Evolutionary conservation across 768 basidiomycete species (phyloP), one percentile per base, ranked within the genome.

Genomic region (Cystoderma amianthinum): DNA sequence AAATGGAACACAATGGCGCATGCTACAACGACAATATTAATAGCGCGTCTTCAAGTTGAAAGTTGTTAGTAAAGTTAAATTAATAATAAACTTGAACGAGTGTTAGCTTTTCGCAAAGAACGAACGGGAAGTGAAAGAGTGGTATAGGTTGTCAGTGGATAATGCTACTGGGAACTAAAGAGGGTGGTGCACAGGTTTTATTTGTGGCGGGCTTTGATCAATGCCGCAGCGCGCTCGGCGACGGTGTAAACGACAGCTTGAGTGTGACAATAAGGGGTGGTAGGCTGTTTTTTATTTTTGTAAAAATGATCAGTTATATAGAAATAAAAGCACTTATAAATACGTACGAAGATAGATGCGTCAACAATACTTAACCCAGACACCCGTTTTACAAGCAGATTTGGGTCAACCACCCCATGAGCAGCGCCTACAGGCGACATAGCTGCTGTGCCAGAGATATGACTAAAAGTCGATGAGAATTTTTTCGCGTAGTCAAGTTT

Each of bases 361-460:
- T 68, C 64, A 6, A 67, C 60, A 15, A 68, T 49, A 13, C 65
- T 49, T 13, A 68, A 38, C 1, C 61, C 64, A 1, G 21, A 36
- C 1, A 59, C 45, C 4, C 59, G 57, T 50, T 66, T 64, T 11
- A 68, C 59, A 20, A 33, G 43, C 38, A 68, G 45, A 33, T 62
- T 51, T 3, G 49, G 44, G 28, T 48, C 47, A 15, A 48, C 33
- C 9, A 51, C 49, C 20, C 49, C 49, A 24, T 33, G 44, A 3
- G 42, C 34, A 2, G 58, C 58, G 21, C 45, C 44, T 35, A 39
- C 39, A 1, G 60, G 44, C 4, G 54, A 51, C 58, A 64, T 62
- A 3, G 45, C 43, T 2, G 62, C 59, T 4, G 56, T 60, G 0
- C 58, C 52, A n/a, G 50, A 50, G 1, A 54, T 54, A 45, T 67